phyloP scores from a whole-genome alignment of 805 yeast species.

The Candida hispaniensis region DNA sequence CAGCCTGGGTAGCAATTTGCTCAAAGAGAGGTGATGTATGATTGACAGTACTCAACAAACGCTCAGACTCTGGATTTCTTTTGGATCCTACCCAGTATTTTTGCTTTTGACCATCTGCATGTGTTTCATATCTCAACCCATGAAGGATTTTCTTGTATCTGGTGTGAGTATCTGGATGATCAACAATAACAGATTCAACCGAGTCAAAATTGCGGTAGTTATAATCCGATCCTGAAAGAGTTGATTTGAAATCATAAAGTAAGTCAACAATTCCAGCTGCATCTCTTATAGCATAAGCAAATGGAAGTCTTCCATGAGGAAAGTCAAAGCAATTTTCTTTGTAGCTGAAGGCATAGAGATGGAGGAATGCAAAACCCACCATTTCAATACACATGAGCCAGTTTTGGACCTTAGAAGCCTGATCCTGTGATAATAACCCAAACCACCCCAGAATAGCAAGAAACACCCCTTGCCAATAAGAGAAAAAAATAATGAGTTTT shows the following conservation, averaged over 20 bases:
- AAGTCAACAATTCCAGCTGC: slow-evolving; percentile 70
- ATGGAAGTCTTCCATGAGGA: slow-evolving; percentile 51
- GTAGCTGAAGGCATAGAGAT: slow-evolving; percentile 76
- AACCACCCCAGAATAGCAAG: slow-evolving; percentile 34
- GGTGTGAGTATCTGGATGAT: slow-evolving; percentile 56
- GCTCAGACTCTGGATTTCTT: not conserved
- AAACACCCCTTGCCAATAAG: slow-evolving; percentile 90
- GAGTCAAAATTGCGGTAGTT: slow-evolving; percentile 79
- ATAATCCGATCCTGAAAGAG: slow-evolving; percentile 61
- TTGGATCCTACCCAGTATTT: slow-evolving; percentile 61
- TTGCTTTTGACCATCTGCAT: slow-evolving; percentile 62
- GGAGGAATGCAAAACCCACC: slow-evolving; percentile 78
- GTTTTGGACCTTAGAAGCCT: slow-evolving; percentile 48
- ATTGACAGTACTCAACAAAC: not conserved
- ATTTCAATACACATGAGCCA: slow-evolving; percentile 73
- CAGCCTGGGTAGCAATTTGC: slow-evolving; percentile 5
- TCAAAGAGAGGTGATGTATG: slow-evolving; percentile 1
- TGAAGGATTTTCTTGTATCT: slow-evolving; percentile 62
- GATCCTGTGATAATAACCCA: slow-evolving; percentile 20
- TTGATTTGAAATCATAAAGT: slow-evolving; percentile 59
- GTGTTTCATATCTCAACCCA: slow-evolving; percentile 78
- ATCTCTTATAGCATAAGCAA: slow-evolving; percentile 59
- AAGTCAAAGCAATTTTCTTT: slow-evolving; percentile 68
- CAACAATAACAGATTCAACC: slow-evolving; percentile 49
- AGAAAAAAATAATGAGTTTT: slow-evolving; percentile 86